Percentiles rank a stretch among this genome's conserved stretches.
These are phyloP conservation scores for Fusarium musae DNA, from an alignment of 2,329 filamentous ascomycete species.

Conservation along the genomic window DNA sequence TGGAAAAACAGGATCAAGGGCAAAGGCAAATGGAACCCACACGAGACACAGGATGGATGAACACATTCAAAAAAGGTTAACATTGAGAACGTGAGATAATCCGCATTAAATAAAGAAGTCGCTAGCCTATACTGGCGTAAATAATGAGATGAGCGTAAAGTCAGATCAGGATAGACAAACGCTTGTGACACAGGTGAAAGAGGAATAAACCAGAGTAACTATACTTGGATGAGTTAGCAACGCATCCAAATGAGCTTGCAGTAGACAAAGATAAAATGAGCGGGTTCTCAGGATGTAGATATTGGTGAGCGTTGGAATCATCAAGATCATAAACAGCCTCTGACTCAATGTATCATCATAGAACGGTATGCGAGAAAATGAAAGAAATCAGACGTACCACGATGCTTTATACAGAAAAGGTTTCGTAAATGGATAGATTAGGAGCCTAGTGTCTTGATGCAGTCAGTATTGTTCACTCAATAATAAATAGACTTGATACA, in stretches of 20 bases:
- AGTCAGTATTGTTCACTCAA: background rate
- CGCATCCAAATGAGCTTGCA: background rate
- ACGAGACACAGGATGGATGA: background rate
- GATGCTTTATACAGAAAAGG: background rate
- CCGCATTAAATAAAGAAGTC: background rate
- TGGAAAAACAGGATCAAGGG: background rate
- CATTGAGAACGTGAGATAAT: background rate
- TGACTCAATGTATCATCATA: conserved; percentile 56
- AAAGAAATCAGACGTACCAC: conserved; percentile 37
- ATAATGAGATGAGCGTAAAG: background rate
- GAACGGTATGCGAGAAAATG: conserved; percentile 27
- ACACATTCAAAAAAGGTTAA: background rate
- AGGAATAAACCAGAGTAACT: background rate
- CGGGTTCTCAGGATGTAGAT: conserved; percentile 38
- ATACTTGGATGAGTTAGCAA: background rate
- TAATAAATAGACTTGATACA: background rate
- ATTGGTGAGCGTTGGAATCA: conserved; percentile 53
- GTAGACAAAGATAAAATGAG: background rate
- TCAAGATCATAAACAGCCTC: conserved; percentile 61
- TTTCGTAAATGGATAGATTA: background rate
- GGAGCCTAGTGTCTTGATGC: background rate
- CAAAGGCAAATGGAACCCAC: background rate
- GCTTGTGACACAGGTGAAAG: background rate
- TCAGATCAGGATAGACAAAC: background rate
- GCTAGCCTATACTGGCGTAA: background rate